These are phyloP conservation scores for Lichenothelia convexa DNA, from an alignment of 495 filamentous ascomycete genomes.

Conservation along the genomic window DNA sequence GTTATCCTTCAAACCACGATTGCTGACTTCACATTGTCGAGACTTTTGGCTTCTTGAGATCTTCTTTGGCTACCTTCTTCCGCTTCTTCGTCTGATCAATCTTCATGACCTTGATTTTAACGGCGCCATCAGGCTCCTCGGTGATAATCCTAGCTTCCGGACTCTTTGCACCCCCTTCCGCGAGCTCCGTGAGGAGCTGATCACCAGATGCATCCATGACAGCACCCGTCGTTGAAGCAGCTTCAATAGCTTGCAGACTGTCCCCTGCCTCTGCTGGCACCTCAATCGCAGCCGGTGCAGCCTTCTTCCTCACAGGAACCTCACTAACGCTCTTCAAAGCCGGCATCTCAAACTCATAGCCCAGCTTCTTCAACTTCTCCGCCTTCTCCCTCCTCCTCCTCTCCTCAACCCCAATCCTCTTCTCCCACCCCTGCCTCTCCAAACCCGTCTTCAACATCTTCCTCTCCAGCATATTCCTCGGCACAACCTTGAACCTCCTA, in stretches of 20 bases:
- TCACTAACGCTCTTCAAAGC: constrained; percentile 47
- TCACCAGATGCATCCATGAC: constrained; percentile 3
- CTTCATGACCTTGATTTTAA: constrained; percentile 1
- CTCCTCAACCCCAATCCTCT: constrained; percentile 51
- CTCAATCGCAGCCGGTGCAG: constrained; percentile 5
- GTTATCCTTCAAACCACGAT: too few relatives aligned
- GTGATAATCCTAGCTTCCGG: background rate
- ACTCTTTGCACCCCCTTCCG: too few relatives aligned
- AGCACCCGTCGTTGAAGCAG: background rate
- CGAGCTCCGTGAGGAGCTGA: background rate
- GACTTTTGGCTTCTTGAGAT: too few relatives aligned
- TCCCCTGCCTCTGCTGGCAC: constrained; percentile 17
- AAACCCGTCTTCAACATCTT: constrained; percentile 48
- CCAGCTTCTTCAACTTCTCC: constrained; percentile 58
- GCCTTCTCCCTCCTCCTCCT: constrained; percentile 43
- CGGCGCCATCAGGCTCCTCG: constrained; percentile 1
- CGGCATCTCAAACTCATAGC: constrained; percentile 68
- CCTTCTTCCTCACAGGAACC: constrained; percentile 22
- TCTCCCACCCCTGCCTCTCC: constrained; percentile 57
- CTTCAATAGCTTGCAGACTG: background rate
- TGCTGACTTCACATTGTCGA: too few relatives aligned
- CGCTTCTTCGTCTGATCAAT: constrained; percentile 2
- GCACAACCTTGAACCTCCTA: constrained; percentile 69
- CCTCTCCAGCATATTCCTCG: constrained; percentile 68
- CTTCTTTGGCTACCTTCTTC: background rate